phyloP scores from a whole-genome alignment of 495 filamentous ascomycete genomes.

The Penicillium nucicola region DNA sequence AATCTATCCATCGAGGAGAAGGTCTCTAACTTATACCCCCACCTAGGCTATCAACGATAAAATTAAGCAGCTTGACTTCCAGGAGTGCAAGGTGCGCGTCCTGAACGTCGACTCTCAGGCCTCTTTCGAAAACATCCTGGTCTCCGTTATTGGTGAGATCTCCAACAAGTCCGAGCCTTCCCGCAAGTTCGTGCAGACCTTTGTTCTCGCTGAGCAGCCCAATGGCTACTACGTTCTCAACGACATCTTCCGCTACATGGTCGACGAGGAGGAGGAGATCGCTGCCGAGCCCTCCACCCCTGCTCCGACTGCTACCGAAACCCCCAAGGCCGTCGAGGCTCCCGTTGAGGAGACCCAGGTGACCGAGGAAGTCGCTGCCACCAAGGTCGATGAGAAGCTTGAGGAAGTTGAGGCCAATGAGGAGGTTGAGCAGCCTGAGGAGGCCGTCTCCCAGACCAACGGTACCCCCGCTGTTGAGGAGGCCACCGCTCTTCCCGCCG shows the following conservation, averaged over 20 bases:
- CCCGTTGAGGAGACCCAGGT: slow-evolving; percentile 34
- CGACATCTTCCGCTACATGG: slow-evolving; percentile 92
- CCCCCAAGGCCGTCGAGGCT: slow-evolving; percentile 23
- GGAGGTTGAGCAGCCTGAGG: slow-evolving; percentile 26
- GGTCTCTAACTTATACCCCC: not conserved
- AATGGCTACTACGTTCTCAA: slow-evolving; percentile 98
- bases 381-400: slow-evolving; percentile 59
- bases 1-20: not conserved
- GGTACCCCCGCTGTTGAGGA: slow-evolving; percentile 34
- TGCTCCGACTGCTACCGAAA: slow-evolving; percentile 37
- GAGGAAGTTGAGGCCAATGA: slow-evolving; percentile 40
- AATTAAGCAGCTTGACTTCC: slow-evolving; percentile 88
- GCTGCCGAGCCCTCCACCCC: slow-evolving; percentile 52
- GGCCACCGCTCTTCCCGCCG: slow-evolving; percentile 26
- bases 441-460: slow-evolving; percentile 40
- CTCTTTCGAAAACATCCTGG: slow-evolving; percentile 87
- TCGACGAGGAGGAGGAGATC: slow-evolving; percentile 73
- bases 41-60: slow-evolving; percentile 84
- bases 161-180: slow-evolving; percentile 87
- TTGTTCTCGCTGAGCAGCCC: slow-evolving; percentile 91
- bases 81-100: slow-evolving; percentile 97
- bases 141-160: slow-evolving; percentile 96
- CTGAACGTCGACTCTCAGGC: slow-evolving; percentile 96
- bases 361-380: slow-evolving; percentile 31
- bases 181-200: slow-evolving; percentile 97